phyloP scores from a whole-genome alignment of 2,329 filamentous ascomycete genomes.

The Cyphellophora europaea region DNA sequence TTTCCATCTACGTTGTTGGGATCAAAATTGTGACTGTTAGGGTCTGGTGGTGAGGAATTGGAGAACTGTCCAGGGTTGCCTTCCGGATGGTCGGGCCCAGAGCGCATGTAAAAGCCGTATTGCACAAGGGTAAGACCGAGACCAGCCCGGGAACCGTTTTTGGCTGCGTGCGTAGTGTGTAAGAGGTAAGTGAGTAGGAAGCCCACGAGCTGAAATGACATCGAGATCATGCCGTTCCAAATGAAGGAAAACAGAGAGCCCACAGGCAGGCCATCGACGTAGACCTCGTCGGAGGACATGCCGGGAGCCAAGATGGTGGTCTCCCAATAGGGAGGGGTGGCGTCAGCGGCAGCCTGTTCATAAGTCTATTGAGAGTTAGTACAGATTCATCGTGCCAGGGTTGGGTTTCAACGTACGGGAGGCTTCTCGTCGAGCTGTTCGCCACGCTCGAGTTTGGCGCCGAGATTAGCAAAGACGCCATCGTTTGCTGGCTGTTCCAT shows the following conservation, averaged over 20 bases:
- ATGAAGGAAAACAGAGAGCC: constrained; percentile 74
- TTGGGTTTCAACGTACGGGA: constrained; percentile 58
- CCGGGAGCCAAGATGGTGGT: constrained; percentile 94
- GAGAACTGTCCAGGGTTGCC: constrained; percentile 32
- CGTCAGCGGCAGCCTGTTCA: constrained; percentile 94
- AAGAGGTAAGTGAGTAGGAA: constrained; percentile 97
- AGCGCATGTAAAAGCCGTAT: constrained; percentile 93
- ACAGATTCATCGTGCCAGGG: constrained; percentile 4
- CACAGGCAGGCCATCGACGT: constrained; percentile 89
- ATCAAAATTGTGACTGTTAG: constrained; percentile 84
- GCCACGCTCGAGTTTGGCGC: constrained; percentile 74
- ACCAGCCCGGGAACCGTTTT: constrained; percentile 90
- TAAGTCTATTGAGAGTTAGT: constrained; percentile 61
- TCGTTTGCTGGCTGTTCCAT: constrained; percentile 50
- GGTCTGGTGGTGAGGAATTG: constrained; percentile 65
- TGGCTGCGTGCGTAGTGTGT: constrained; percentile 95
- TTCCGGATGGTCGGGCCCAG: constrained; percentile 36
- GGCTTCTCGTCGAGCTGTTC: constrained; percentile 83
- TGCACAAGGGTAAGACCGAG: constrained; percentile 92
- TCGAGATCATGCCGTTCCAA: constrained; percentile 83
- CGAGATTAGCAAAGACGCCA: constrained; percentile 92
- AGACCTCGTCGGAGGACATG: constrained; percentile 87
- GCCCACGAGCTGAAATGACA: constrained; percentile 93
- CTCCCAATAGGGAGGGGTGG: constrained; percentile 97
- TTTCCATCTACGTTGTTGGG: constrained; percentile 49